These are phyloP conservation scores for Elaeis oleifera DNA, from an alignment of 202 grass and related monocot species.

Conservation along the genomic window DNA sequence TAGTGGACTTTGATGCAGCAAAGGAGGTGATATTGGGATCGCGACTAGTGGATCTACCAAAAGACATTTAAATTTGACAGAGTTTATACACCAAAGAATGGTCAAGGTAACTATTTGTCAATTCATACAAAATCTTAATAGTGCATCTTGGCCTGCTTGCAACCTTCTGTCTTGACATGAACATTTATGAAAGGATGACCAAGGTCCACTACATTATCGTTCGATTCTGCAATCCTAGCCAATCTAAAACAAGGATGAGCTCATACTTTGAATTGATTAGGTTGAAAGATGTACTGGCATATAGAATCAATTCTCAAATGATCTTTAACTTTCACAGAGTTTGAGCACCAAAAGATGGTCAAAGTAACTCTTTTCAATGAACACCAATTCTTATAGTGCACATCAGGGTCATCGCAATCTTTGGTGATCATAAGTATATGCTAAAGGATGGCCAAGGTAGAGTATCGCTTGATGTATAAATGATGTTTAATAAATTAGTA, in stretches of 20 bases:
- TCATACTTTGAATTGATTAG: too few species aligned
- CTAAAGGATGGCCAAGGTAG: too few species aligned
- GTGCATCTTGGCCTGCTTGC: background rate
- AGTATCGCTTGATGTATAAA: too few species aligned
- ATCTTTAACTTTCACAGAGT: slow-evolving; percentile 75
- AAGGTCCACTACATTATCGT: too few species aligned
- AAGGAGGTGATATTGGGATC: slow-evolving; percentile 79
- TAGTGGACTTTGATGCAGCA: slow-evolving; percentile 70
- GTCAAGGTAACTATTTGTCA: slow-evolving; percentile 47
- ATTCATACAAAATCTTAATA: background rate
- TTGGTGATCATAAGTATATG: too few species aligned
- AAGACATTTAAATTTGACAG: slow-evolving; percentile 86
- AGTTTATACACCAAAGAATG: slow-evolving; percentile 66
- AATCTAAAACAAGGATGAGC: too few species aligned
- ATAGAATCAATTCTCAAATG: slow-evolving; percentile 23
- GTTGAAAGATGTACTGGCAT: too few species aligned
- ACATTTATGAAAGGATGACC: too few species aligned
- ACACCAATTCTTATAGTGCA: background rate
- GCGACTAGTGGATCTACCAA: slow-evolving; percentile 51
- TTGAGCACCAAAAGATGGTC: slow-evolving; percentile 68
- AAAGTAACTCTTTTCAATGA: slow-evolving; percentile 35
- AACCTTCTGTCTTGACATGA: too few species aligned
- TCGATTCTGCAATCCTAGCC: too few species aligned
- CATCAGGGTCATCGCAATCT: too few species aligned
- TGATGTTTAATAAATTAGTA: too few species aligned